Evolutionary conservation across 2,329 filamentous ascomycete genomes (phyloP).

Genomic region (Microcyclosporella mali): DNA sequence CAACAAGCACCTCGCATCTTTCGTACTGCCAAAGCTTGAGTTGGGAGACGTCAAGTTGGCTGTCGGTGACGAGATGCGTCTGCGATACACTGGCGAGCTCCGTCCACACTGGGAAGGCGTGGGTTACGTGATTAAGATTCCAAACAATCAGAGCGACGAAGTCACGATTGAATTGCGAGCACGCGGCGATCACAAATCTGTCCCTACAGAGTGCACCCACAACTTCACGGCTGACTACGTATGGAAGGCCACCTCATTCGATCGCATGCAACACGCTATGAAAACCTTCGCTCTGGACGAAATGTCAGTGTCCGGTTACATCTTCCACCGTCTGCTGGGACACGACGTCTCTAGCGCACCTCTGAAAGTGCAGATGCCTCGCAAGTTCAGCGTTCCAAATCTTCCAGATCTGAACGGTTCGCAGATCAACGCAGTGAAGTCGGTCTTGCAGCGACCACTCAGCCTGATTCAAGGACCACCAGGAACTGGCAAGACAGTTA

Average conservation of each 20-base stretch:
- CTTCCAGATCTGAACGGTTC: slow-evolving; percentile 92
- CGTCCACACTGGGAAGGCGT: slow-evolving; percentile 93
- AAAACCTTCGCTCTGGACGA: slow-evolving; percentile 98
- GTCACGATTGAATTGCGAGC: slow-evolving; percentile 91
- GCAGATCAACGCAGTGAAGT: slow-evolving; percentile 94
- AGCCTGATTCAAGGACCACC: slow-evolving; percentile 96
- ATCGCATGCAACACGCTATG: slow-evolving; percentile 98
- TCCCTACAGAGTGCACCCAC: slow-evolving; percentile 91
- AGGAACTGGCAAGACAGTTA: slow-evolving; percentile 96
- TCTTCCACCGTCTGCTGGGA: slow-evolving; percentile 93
- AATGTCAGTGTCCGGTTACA: slow-evolving; percentile 96
- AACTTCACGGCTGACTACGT: slow-evolving; percentile 99
- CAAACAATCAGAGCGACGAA: slow-evolving; percentile 97
- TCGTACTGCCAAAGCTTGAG: slow-evolving; percentile 93
- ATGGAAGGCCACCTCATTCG: slow-evolving; percentile 98
- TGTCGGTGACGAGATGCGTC: slow-evolving; percentile 95
- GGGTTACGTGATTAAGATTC: slow-evolving; percentile 98
- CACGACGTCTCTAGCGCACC: slow-evolving; percentile 91
- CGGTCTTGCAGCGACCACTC: slow-evolving; percentile 84
- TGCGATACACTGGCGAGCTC: slow-evolving; percentile 92
- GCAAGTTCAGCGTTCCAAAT: slow-evolving; percentile 92
- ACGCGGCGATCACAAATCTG: slow-evolving; percentile 90
- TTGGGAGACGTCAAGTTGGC: slow-evolving; percentile 96
- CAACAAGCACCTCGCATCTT: slow-evolving; percentile 94
- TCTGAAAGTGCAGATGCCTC: slow-evolving; percentile 91